Conservation (phyloP, 2,329 filamentous ascomycete genomes). For the Pleurostoma richardsiae region DNA sequence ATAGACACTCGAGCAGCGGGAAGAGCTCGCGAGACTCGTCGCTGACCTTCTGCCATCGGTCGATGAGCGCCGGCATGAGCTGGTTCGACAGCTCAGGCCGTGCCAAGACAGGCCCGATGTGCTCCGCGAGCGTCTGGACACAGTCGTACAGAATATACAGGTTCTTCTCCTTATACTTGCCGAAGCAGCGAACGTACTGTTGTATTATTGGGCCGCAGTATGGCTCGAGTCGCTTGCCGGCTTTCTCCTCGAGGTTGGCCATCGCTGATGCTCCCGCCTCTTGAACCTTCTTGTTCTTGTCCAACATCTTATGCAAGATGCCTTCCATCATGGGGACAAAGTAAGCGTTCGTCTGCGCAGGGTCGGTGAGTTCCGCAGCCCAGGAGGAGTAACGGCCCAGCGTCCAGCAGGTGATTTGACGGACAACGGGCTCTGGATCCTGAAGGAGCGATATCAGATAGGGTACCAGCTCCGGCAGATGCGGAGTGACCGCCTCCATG, state of each 20-base stretch:
- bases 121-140: slow-evolving; percentile 92
- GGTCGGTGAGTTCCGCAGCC: slow-evolving; percentile 72
- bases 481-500: slow-evolving; percentile 81
- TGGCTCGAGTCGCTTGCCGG: slow-evolving; percentile 71
- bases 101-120: slow-evolving; percentile 78
- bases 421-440: slow-evolving; percentile 82
- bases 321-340: slow-evolving; percentile 98
- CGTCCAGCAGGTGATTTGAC: slow-evolving; percentile 98
- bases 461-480: slow-evolving; percentile 83
- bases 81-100: slow-evolving; percentile 73
- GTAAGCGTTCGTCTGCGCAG: slow-evolving; percentile 64
- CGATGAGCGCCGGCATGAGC: slow-evolving; percentile 89
- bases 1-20: slow-evolving; percentile 90
- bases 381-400: slow-evolving; percentile 89
- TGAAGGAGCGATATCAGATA: slow-evolving; percentile 84
- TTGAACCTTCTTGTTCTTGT: slow-evolving; percentile 96
- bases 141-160: slow-evolving; percentile 99
- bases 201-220: slow-evolving; percentile 88
- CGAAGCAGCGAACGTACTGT: slow-evolving; percentile 89
- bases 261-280: slow-evolving; percentile 95
- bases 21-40: slow-evolving; percentile 93
- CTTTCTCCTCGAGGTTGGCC: slow-evolving; percentile 91
- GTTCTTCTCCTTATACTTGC: slow-evolving; percentile 95
- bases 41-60: slow-evolving; percentile 78
- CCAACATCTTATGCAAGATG: slow-evolving; percentile 88